Evolutionary conservation across 768 basidiomycete genomes (phyloP), one percentile per base, ranked within the genome.

Genomic region (Peribolospora kevripleyi): DNA sequence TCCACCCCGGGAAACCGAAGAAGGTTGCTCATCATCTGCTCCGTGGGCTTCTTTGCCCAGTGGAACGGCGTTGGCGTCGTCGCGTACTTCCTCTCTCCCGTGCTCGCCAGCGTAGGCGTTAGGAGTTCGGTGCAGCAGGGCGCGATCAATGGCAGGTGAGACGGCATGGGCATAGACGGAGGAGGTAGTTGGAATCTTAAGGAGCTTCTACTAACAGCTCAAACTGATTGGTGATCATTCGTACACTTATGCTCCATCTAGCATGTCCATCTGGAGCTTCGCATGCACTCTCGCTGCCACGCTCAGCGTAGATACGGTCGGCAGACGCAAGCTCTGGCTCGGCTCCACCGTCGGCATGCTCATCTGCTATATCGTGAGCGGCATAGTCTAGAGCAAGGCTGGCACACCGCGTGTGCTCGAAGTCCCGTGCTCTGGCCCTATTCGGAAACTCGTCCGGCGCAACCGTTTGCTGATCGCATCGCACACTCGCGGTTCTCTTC

Each of bases 31-130:
- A 72, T 79, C 56, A 74, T 78, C 57, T 67, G 82, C 57, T 76
- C 72, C 1, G 73, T 83, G 48, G 78, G 76, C 5, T 62, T 80
- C 36, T 82, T 80, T 65, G 78, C 78, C 0, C 82, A 84, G 58
- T 83, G 80, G 82, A 78, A 37, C 49, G 50, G 46, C 7, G 4
- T 60, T 13, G 41, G 54, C 25, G 54, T 38, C 36, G 40, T 39
- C 37, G 46, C 40, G 9, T 42, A 42, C 47, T 56, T 83, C 63
- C 70, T 84, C 54, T 81, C 80, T 50, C 81, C 81, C 74, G 83
- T 82, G 3, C 66, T 84, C 47, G 73, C 76, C 48, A 74, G 76
- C 46, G 74, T 83, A 13, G 80, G 80, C 0, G 74, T 83, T 56
- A 70, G 67, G 0, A 65, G 67, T 46, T 69, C 76, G 0, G 68